Evolutionary conservation across 2,329 filamentous ascomycete species (phyloP), one percentile per base, ranked within the genome.

Genomic region (Trichoderma endophyticum): DNA sequence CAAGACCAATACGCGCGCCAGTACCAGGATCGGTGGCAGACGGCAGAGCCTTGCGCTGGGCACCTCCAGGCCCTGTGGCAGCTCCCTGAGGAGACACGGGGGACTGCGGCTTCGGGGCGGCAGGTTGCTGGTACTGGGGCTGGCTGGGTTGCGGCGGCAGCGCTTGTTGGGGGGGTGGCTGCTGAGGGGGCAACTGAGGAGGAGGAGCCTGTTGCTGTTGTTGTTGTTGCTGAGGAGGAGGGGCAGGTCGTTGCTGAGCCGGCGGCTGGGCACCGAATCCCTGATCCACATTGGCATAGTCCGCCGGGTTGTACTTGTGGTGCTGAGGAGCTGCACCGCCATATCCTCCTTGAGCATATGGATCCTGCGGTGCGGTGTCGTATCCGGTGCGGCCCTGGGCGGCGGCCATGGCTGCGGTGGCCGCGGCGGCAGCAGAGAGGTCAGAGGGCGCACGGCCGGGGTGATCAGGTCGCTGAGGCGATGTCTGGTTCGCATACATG

Each of bases 1-100:
- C 97, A 60, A 99, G 86, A 21, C 96, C 96, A 79, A 99, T 98
- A 68, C 95, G 90, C 78, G 92, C 89, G 36, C 93, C 93, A 71
- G 91, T 94, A 54, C 93, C 92, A 3, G 89, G 85, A 72, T 91
- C 86, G 74, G 89, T 93, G 26, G 92, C 92, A 61, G 89, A 85
- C n/a, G 92, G 92, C 39, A 92, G 84, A 30, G 89, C 85, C 82
- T 91, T 92, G 67, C 51, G 82, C 72, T 80, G 78, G 15, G 75
- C 73, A 14, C 76, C 77, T 18, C 30, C 39, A 8, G 61, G 59
- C 18, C 56, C 69, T 15, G 72, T 30, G 15, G 56, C 57, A 4
- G 48, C 83, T 76, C 51, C 82, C 73, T 79, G 78, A 12, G 75
- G 71, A 15, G 77, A 77, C 2, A 80, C 77, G 6, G 79, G 79